phyloP scores from a whole-genome alignment of 768 basidiomycete genomes.

The Mycena latifolia region DNA sequence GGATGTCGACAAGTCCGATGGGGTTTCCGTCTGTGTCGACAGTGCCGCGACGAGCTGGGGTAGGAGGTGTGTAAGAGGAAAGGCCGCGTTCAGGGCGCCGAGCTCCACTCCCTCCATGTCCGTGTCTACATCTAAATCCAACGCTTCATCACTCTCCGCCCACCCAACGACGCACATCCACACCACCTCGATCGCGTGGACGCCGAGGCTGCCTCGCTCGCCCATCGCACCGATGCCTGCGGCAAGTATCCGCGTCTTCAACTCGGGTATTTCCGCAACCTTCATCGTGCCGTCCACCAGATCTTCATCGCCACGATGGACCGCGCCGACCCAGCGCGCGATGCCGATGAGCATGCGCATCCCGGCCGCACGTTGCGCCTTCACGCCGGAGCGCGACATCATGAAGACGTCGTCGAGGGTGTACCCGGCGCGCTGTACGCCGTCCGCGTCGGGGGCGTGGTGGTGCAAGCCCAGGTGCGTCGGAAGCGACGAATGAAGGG shows the following conservation, averaged over 20 bases:
- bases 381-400: slow-evolving; percentile 83
- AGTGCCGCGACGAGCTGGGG: slow-evolving; percentile 60
- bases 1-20: slow-evolving; percentile 39
- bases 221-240: slow-evolving; percentile 75
- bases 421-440: slow-evolving; percentile 77
- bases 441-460: slow-evolving; percentile 75
- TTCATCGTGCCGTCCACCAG: slow-evolving; percentile 49
- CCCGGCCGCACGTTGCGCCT: slow-evolving; percentile 88
- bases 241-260: slow-evolving; percentile 74
- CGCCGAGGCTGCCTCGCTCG: slow-evolving; percentile 76
- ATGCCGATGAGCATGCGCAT: slow-evolving; percentile 77
- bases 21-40: slow-evolving; percentile 55
- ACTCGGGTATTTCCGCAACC: slow-evolving; percentile 54
- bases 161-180: slow-evolving; percentile 84
- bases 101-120: slow-evolving; percentile 64
- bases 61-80: slow-evolving; percentile 61
- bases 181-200: slow-evolving; percentile 75
- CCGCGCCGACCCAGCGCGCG: slow-evolving; percentile 50
- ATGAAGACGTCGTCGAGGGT: slow-evolving; percentile 89
- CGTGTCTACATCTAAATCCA: slow-evolving; percentile 49
- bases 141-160: slow-evolving; percentile 38
- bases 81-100: slow-evolving; percentile 45
- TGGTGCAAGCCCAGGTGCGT: slow-evolving; percentile 93
- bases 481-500: slow-evolving; percentile 70
- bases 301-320: slow-evolving; percentile 48